phyloP scores from a whole-genome alignment of 2,329 filamentous ascomycete genomes.

The Arthrobotrys entomopaga region DNA sequence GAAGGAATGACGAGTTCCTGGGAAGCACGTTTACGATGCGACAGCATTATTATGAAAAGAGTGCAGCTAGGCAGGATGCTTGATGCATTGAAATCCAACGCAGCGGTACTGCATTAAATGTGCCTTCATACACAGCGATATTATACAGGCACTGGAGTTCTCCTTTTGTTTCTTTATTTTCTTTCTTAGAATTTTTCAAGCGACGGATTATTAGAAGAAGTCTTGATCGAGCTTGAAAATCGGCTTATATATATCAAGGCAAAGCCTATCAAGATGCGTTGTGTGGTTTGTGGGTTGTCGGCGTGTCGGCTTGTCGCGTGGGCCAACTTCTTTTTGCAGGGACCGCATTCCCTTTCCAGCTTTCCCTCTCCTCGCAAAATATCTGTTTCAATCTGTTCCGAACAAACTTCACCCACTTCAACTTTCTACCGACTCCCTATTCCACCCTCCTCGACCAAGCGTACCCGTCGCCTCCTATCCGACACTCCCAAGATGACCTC shows the following conservation, averaged over 20 bases:
- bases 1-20: slow-evolving; percentile 48
- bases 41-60: slow-evolving; percentile 48
- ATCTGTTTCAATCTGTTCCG: slow-evolving; percentile 46
- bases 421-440: not conserved
- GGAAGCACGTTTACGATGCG: slow-evolving; percentile 45
- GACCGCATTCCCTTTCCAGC: slow-evolving; percentile 41
- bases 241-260: not conserved
- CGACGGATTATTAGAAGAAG: too few relatives aligned
- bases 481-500: slow-evolving; percentile 57
- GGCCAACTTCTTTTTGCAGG: slow-evolving; percentile 29
- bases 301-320: slow-evolving; percentile 51
- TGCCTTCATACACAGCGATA: not conserved
- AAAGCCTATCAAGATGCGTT: slow-evolving; percentile 10
- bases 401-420: not conserved
- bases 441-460: too few relatives aligned
- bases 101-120: too few relatives aligned
- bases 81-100: not conserved
- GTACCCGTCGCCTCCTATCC: slow-evolving; percentile 59
- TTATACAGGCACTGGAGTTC: not conserved
- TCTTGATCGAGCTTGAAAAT: not conserved
- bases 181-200: too few relatives aligned
- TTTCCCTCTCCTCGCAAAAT: slow-evolving; percentile 2
- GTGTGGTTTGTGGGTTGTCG: slow-evolving; percentile 40
- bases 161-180: too few relatives aligned
- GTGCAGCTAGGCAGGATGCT: slow-evolving; percentile 18